Evolutionary conservation across 2,329 filamentous ascomycete genomes (phyloP).

Genomic region (Rugonectria rugulosa): DNA sequence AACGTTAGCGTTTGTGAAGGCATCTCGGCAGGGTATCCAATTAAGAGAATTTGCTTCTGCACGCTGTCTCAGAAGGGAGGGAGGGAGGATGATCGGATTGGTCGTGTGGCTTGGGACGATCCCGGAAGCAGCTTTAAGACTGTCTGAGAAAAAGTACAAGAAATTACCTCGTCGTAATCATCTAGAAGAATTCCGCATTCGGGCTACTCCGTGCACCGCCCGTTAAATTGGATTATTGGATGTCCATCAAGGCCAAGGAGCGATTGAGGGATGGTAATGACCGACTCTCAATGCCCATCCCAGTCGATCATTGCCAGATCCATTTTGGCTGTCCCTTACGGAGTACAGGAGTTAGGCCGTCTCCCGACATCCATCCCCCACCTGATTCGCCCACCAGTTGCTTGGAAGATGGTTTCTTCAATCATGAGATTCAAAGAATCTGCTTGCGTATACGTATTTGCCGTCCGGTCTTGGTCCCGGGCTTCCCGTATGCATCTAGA

Average conservation of each 20-base stretch:
- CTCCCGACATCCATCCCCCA: not conserved
- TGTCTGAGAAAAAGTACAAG: not conserved
- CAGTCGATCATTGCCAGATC: not conserved
- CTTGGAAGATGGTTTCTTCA: too few relatives aligned
- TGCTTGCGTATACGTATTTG: not conserved
- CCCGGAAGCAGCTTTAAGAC: conserved; percentile 2
- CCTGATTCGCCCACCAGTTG: not conserved
- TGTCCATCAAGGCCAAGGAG: too few relatives aligned
- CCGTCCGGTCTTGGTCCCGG: not conserved
- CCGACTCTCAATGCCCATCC: not conserved
- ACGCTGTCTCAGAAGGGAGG: conserved; percentile 11
- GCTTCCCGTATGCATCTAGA: not conserved
- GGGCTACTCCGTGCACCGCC: not conserved
- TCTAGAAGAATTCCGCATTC: not conserved
- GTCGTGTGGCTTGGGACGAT: conserved; percentile 16
- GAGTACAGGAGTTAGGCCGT: too few relatives aligned
- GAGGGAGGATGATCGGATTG: conserved; percentile 1
- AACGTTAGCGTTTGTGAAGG: conserved; percentile 23
- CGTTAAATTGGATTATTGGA: conserved; percentile 7
- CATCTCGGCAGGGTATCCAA: conserved; percentile 20
- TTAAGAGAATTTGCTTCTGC: conserved; percentile 8
- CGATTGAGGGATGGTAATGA: not conserved
- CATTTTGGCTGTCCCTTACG: too few relatives aligned
- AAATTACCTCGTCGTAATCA: conserved; percentile 3
- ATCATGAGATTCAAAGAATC: not conserved